Base-by-base conservation (phyloP, 2,329 filamentous ascomycete species). In the Fusarium luffae region DNA sequence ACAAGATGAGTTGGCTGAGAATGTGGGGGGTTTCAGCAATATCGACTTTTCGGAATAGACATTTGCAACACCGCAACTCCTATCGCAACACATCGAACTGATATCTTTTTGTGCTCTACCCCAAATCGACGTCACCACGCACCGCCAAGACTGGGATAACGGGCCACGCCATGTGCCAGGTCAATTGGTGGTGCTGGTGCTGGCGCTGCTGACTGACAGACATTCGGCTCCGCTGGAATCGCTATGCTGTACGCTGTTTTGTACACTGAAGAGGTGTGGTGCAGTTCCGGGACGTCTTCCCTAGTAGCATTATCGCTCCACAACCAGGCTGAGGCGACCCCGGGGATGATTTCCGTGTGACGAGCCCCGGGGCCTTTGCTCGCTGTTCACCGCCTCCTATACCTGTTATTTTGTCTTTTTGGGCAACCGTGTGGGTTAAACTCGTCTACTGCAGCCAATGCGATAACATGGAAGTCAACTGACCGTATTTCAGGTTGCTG, bases 261-360 rank as follows among this genome's bases (percentile, higher is more conserved):
- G 25, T 42, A 44, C 56, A 63, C 41, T 43, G 30, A 56, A 56
- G 42, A 74, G 63, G 66, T 65, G 69, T 72, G 67, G 54, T 50
- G 56, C 58, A 58, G 27, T 56, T 62, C 51, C 57, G 63, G 70
- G 59, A 72, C 54, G 62, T 55, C 52, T 63, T 67, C 47, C 68
- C 66, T 64, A 59, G 59, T 59, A 47, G 41, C 59, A 63, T 59
- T 70, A 59, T 62, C 68, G 63, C 70, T 66, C 66, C 70, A 72
- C 63, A 63, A 59, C 69, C 69, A 71, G 68, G 64, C 64, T 72
- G 69, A 74, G 66, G 66, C 64, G 68, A 66, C 66, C 58, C 71
- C 69, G 65, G 71, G 71, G 68, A 67, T 62, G 67, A 68, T 73
- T 74, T 70, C 73, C 73, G 73, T 75, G 71, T 74, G 73, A 74